Percentiles rank a stretch among this genome's conserved stretches.
phyloP scores from a whole-genome alignment of 495 filamentous ascomycete genomes.

The Penicillium goetzii region DNA sequence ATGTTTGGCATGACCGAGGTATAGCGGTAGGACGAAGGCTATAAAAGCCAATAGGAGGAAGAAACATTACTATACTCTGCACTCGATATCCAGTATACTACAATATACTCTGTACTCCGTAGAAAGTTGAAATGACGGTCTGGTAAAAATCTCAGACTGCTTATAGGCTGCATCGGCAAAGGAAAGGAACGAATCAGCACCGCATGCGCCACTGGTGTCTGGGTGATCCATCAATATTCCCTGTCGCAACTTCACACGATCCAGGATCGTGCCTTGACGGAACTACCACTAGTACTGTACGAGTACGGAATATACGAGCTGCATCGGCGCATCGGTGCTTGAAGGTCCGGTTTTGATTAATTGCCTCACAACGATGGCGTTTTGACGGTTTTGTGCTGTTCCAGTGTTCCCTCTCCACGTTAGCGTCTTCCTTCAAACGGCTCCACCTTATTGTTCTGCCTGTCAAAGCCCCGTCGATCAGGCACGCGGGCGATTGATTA shows the following conservation, averaged over 20 bases:
- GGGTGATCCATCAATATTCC: constrained; percentile 15
- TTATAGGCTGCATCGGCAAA: background rate
- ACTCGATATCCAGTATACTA: background rate
- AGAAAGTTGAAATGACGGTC: background rate
- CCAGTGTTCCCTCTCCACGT: background rate
- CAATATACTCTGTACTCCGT: background rate
- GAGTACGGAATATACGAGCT: background rate
- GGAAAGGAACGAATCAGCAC: constrained; percentile 12
- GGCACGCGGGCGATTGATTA: constrained; percentile 18
- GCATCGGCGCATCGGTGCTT: constrained; percentile 1
- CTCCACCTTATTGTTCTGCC: constrained; percentile 19
- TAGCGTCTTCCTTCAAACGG: constrained; percentile 16
- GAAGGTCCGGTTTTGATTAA: background rate
- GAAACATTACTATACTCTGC: background rate
- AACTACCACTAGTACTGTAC: background rate
- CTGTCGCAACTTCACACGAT: constrained; percentile 9
- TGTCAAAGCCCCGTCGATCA: constrained; percentile 36
- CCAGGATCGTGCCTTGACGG: background rate
- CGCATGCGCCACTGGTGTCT: constrained; percentile 13
- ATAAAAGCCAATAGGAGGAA: background rate
- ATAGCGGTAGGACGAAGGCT: background rate
- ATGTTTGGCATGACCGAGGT: background rate
- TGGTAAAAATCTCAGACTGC: background rate
- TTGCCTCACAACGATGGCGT: background rate
- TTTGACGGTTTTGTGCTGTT: too few species aligned